Base-by-base conservation (phyloP, 169 alveolate genomes). In the Ichthyophthirius multifiliis region DNA sequence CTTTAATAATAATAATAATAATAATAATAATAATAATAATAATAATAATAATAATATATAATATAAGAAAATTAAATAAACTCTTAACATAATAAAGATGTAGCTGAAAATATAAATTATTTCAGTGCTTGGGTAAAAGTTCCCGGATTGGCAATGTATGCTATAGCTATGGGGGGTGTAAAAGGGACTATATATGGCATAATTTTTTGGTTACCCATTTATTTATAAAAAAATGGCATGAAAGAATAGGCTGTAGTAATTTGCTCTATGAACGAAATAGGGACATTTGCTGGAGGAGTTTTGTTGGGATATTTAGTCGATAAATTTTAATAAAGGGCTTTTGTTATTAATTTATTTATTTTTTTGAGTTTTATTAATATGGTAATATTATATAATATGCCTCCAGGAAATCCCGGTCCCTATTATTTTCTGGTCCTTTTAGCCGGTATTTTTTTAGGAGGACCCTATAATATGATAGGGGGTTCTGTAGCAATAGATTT, bases 261-360 rank as follows among this genome's bases (percentile, higher is more conserved):
- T 55, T 55, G 71, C 13, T 55, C 71, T 55, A 55, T 55, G 71
- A 55, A 55, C 31, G 71, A 55, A 55, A 55, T 55, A 10, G 71
- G 71, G 10, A 55, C 71, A 12, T 55, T 55, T 15, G 71, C 71
- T 3, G 71, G 71, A 20, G 71, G 71, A 27, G 13, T 55, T 3
- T 39, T 55, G 23, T 27, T 55, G 34, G 71, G 71, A 10, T 13
- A 27, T 34, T 39, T 55, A 4, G 31, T 55, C 6, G 71, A 55
- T 27, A 55, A 55, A 55, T 55, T 55, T 23, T 27, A 55, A 55
- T 27, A 27, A 39, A 55, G 31, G 5, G 71, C 71, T 6, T 27
- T 39, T 20, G 31, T 23, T 55, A 55, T 55, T 0, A 55, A 20
- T 20, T 15, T 55, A 3, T 55, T 55, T n/a, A 34, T 55, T 55